Evolutionary conservation across 2,329 filamentous ascomycete species (phyloP).

Genomic region (Penicillium verrucosum): DNA sequence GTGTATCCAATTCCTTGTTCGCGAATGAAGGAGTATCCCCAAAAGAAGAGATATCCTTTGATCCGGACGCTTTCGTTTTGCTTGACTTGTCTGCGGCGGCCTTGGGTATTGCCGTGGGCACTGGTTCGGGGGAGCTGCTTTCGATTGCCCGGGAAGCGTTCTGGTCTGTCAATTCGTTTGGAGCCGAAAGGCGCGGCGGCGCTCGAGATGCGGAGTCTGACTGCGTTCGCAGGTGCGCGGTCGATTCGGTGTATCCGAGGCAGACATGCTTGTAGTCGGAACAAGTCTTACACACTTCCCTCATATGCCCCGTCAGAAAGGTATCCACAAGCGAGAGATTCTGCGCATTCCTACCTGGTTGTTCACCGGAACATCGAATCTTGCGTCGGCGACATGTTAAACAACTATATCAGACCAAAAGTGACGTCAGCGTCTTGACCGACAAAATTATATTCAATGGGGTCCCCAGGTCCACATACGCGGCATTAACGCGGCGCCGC

Average conservation of each 20-base stretch:
- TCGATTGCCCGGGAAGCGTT: conserved; percentile 19
- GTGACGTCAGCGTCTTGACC: conserved; percentile 9
- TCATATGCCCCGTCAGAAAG: conserved; percentile 5
- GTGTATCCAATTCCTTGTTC: conserved; percentile 27
- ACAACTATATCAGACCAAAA: conserved; percentile 50
- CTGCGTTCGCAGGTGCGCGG: conserved; percentile 32
- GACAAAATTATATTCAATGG: neutral
- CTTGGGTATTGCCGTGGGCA: conserved; percentile 5
- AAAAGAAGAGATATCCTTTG: conserved; percentile 16
- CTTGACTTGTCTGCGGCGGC: conserved; percentile 14
- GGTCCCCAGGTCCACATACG: conserved; percentile 52
- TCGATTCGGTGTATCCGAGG: conserved; percentile 60
- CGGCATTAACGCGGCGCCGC: conserved; percentile 72
- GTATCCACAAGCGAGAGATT: neutral
- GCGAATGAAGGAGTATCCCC: conserved; percentile 17
- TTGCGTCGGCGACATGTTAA: conserved; percentile 72
- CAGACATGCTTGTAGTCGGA: conserved; percentile 68
- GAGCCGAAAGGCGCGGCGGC: conserved; percentile 17
- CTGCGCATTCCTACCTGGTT: conserved; percentile 48
- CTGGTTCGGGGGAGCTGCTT: conserved; percentile 29
- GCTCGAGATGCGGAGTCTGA: conserved; percentile 28
- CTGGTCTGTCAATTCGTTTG: conserved; percentile 17
- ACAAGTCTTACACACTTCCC: conserved; percentile 63
- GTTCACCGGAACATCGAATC: conserved; percentile 71
- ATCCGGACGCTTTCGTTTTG: conserved; percentile 15